Percentiles rank a stretch among this genome's conserved stretches.
These are phyloP conservation scores for Pseudogymnoascus sp. DNA, from an alignment of 2,329 filamentous ascomycete species.

Conservation along the genomic window DNA sequence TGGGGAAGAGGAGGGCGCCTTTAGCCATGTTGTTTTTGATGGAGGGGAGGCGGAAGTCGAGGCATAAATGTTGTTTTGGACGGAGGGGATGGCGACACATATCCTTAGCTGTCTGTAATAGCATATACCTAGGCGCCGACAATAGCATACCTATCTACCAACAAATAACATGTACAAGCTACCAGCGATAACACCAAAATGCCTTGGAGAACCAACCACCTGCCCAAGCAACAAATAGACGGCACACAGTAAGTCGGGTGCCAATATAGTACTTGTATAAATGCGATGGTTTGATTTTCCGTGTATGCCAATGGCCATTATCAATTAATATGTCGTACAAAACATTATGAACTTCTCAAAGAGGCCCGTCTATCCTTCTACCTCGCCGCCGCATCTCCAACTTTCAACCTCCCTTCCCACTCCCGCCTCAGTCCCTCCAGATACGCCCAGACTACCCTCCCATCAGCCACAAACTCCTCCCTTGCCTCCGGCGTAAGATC, in stretches of 20 bases:
- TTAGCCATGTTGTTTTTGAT: constrained; percentile 26
- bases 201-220: neutral
- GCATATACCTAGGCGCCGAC: neutral
- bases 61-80: neutral
- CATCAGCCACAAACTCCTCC: constrained; percentile 54
- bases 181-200: neutral
- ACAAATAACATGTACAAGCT: neutral
- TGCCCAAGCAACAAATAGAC: neutral
- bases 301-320: neutral
- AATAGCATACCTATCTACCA: neutral
- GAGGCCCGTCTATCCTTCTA: constrained; percentile 12
- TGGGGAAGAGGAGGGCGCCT: constrained; percentile 25
- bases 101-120: neutral
- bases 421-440: constrained; percentile 63
- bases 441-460: constrained; percentile 54
- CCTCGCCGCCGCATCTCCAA: constrained; percentile 8
- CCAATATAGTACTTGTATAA: neutral
- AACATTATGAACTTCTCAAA: neutral
- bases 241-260: neutral
- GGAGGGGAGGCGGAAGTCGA: neutral
- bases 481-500: constrained; percentile 54
- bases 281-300: neutral
- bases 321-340: neutral
- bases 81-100: neutral
- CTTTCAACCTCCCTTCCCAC: constrained; percentile 48